phyloP scores from a whole-genome alignment of 129 eudicot species.

The Oenanthe sinensis region DNA sequence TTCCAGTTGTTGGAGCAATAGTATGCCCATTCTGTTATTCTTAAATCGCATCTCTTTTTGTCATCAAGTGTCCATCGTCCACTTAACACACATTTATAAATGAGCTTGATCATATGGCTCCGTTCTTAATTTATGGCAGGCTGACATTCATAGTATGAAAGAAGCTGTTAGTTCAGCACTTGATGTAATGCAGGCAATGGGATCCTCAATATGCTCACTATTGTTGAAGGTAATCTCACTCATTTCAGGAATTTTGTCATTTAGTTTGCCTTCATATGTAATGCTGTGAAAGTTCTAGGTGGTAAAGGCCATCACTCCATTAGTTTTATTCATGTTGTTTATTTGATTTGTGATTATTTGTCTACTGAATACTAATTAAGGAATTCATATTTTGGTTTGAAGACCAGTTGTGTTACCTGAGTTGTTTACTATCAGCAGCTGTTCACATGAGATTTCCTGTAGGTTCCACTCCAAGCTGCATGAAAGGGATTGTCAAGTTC shows the following conservation, averaged over 20 bases:
- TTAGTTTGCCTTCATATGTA: background rate
- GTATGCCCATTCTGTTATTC: constrained; percentile 35
- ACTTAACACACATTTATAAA: background rate
- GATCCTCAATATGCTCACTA: constrained; percentile 47
- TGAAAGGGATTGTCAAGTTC: background rate
- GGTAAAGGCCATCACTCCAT: background rate
- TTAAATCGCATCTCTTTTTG: background rate
- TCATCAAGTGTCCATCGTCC: background rate
- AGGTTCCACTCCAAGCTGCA: background rate
- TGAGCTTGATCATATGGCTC: constrained; percentile 3
- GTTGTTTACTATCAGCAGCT: background rate
- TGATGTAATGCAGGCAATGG: constrained; percentile 78
- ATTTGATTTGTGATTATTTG: background rate
- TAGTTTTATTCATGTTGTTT: background rate
- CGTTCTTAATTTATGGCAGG: constrained; percentile 35
- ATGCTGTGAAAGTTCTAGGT: background rate
- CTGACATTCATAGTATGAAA: constrained; percentile 72
- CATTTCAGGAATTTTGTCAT: background rate
- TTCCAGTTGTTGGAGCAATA: constrained; percentile 82
- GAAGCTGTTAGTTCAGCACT: constrained; percentile 80
- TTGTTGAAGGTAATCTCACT: constrained; percentile 46
- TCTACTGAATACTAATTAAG: background rate
- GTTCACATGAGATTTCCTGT: background rate
- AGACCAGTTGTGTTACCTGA: background rate
- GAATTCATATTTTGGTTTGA: background rate